Evolutionary conservation across 2,329 filamentous ascomycete genomes (phyloP).

Genomic region (Cylindrodendrum hubeiense): DNA sequence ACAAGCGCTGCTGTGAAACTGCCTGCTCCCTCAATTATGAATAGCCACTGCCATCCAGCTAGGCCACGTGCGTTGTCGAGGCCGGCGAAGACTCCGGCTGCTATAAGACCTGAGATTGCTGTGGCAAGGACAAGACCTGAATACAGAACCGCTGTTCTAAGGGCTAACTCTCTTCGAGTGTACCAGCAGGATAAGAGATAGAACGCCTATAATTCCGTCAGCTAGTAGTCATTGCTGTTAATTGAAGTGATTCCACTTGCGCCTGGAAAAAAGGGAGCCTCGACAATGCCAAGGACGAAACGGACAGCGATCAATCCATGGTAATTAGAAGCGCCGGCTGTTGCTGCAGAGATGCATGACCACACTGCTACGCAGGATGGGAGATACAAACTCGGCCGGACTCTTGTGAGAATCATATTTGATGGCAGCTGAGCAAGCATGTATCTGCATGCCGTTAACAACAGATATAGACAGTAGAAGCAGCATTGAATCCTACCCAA

Average conservation of each 20-base stretch:
- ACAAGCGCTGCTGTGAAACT: no score
- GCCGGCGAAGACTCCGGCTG: conserved; percentile 47
- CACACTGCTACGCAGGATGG: conserved; percentile 35
- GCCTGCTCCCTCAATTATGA: conserved; percentile 70
- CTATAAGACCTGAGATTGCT: conserved; percentile 39
- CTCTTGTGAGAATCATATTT: conserved; percentile 31
- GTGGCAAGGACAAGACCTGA: conserved; percentile 35
- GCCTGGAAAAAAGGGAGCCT: conserved; percentile 42
- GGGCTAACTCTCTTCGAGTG: conserved; percentile 36
- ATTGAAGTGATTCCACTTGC: no score
- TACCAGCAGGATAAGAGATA: conserved; percentile 43
- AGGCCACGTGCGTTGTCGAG: conserved; percentile 59
- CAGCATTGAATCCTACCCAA: no score
- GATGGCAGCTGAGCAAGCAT: conserved; percentile 29
- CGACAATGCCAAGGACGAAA: conserved; percentile 39
- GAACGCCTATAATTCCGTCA: not conserved
- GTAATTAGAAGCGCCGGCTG: conserved; percentile 28
- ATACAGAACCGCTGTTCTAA: conserved; percentile 41
- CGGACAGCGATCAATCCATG: conserved; percentile 26
- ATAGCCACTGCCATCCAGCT: conserved; percentile 62
- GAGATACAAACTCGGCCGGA: conserved; percentile 35
- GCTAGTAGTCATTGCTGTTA: no score
- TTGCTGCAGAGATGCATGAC: conserved; percentile 38
- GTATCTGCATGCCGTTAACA: no score
- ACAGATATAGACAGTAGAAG: no score